Base-by-base conservation (phyloP, 2,329 filamentous ascomycete genomes). In the Fusarium buxicola region DNA sequence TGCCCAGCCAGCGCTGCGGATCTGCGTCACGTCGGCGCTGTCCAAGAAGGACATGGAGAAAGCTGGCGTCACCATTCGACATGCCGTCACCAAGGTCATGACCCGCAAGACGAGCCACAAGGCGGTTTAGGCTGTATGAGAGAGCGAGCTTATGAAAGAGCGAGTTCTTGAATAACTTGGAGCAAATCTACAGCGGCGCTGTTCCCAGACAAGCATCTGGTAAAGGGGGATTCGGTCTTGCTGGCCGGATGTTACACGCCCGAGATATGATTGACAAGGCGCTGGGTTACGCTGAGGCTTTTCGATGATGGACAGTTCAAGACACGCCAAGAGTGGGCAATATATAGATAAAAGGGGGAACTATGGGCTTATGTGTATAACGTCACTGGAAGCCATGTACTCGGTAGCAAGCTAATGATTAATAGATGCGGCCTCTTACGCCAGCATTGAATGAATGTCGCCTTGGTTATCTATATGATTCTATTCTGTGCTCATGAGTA, bases 11-110 rank as follows among this genome's bases (percentile, higher is more conserved):
- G 92, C 92, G 1, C 83, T 99, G 61, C 97, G 98, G 79, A 86
- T 98, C 11, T 98, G 94, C 73, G 83, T 97, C 50, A 97, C 94
- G 0, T 91, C 87, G 6, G 95, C 91, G 2, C 80, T 99, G 61
- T 91, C 91, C 21, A 96, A 91, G 82, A 97, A 96, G 80, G 95
- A 99, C 76, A 91, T 94, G 51, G 96, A 99, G 80, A 97, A 96
- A 81, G 92, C 95, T 1, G 95, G 94, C 12, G 88, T 89, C 8
- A 89, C 86, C 9, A 94, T 99, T 67, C 85, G 94, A 58, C 94
- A 97, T 78, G 94, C 95, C 12, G 92, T 98, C 66, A 96, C 94
- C 47, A 97, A 97, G 80, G 88, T 98, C 60, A 88, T 99, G 84
- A 87, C 85, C 16, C 81, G 85, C 60, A 89, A 87, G 75, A 77